These are phyloP conservation scores for Geranomyces variabilis DNA, from an alignment of 192 early-diverging fungal species.

Conservation along the genomic window DNA sequence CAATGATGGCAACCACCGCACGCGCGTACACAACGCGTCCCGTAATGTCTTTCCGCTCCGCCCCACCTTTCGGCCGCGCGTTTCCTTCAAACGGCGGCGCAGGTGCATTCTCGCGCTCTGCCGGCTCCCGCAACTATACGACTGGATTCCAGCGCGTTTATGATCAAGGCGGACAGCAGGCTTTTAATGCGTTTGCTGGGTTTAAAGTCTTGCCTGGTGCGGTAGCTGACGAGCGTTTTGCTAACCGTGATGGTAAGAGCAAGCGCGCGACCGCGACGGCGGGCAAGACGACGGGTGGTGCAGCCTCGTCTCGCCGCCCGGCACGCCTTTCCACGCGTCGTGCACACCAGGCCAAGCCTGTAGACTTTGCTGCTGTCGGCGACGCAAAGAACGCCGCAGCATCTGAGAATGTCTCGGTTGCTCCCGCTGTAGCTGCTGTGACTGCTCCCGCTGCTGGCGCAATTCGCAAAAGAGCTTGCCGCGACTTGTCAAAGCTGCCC, in stretches of 20 bases:
- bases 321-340: too few species aligned
- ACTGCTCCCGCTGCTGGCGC: background rate
- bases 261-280: background rate
- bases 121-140: conserved; percentile 1
- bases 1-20: too few species aligned
- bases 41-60: background rate
- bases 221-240: conserved; percentile 12
- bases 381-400: background rate
- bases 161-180: background rate
- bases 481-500: conserved; percentile 2
- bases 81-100: background rate
- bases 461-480: background rate
- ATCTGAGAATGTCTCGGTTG: too few species aligned
- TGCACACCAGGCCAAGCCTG: too few species aligned
- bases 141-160: conserved; percentile 14
- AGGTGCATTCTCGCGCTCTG: background rate
- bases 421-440: background rate
- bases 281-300: background rate
- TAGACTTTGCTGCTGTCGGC: background rate
- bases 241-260: background rate
- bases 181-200: conserved; percentile 19
- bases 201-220: conserved; percentile 28
- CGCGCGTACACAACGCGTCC: too few species aligned
- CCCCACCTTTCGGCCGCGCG: conserved; percentile 5
- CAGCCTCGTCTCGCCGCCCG: too few species aligned